Base-by-base conservation (phyloP, 176 grass and related monocot genomes). In the Phragmites australis region DNA sequence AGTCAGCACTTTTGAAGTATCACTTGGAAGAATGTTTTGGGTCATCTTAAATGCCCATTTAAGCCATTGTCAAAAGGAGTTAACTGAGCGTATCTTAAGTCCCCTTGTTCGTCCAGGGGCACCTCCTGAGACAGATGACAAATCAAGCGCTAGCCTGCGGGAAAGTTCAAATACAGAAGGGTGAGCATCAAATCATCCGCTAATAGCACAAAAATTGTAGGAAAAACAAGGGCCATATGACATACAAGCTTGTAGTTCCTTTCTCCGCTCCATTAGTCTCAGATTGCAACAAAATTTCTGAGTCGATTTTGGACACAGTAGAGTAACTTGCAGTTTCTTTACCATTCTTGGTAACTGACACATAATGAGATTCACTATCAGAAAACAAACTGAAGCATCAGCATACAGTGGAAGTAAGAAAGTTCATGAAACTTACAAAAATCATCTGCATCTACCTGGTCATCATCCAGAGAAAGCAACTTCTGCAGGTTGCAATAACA, bases 21-120 rank as follows among this genome's bases (percentile, higher is more conserved):
- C 67, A 30, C 72, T 54, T 70, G 69, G 56, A 84, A 80, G 76
- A 88, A 81, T 84, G 72, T n/a, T 72, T 55, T 48, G 16, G 75
- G 63, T 81, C 29, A 87, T 88, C 77, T 84, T 71, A 39, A 74
- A 46, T 51, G 61, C 30, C 74, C 59, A 29, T 78, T 53, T 19
- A 82, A 82, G 17, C 23, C 22, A 2, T 46, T 81, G 72, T 68
- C 88, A 75, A 41, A 65, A 59, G 42, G 83, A 72, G 76, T 65
- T 68, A 66, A 59, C 11, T 10, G 75, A 21, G 19, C 29, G 21
- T 84, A 72, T 59, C 71, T 85, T 66, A 30, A 93, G 77, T 42
- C 92, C 96, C 76, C 96, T 91, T 73, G 92, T 93, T 76, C 96
- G 79, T 17, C 96, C 96, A 9, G 92, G 90, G 23, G 92, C 88